Percentiles rank a stretch among this genome's conserved stretches.
phyloP scores from a whole-genome alignment of 116 monocot genomes.

The Phalaenopsis hybrid region DNA sequence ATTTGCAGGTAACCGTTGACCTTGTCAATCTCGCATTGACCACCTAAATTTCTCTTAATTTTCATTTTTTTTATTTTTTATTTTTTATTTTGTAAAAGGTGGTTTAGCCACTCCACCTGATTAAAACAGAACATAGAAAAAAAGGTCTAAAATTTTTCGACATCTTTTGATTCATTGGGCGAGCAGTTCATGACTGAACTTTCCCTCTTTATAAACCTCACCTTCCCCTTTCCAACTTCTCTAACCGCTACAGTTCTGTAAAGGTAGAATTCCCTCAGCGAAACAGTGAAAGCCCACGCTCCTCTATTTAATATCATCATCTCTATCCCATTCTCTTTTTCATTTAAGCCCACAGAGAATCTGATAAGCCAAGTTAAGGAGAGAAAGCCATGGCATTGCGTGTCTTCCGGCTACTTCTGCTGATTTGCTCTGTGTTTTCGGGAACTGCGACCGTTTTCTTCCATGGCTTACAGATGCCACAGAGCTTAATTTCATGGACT shows the following conservation, averaged over 20 bases:
- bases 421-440: too few relatives aligned
- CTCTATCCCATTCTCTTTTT: conserved; percentile 9
- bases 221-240: background rate
- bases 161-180: background rate
- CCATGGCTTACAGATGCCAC: too few relatives aligned
- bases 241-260: background rate
- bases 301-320: conserved; percentile 19
- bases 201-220: conserved; percentile 5
- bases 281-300: conserved; percentile 16
- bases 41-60: background rate
- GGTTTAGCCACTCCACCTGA: background rate
- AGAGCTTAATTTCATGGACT: too few relatives aligned
- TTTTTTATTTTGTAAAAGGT: background rate
- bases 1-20: background rate
- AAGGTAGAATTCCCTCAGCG: background rate
- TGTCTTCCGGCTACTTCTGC: too few relatives aligned
- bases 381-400: background rate
- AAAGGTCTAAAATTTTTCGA: background rate
- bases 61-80: too few relatives aligned
- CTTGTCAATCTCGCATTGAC: background rate
- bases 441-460: too few relatives aligned
- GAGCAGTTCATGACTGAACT: conserved; percentile 27
- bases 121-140: background rate
- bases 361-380: background rate
- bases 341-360: background rate